Percentiles rank a stretch among this genome's conserved stretches.
These are phyloP conservation scores for Plasmodium vivax DNA, from an alignment of 169 alveolate species.

Conservation along the genomic window DNA sequence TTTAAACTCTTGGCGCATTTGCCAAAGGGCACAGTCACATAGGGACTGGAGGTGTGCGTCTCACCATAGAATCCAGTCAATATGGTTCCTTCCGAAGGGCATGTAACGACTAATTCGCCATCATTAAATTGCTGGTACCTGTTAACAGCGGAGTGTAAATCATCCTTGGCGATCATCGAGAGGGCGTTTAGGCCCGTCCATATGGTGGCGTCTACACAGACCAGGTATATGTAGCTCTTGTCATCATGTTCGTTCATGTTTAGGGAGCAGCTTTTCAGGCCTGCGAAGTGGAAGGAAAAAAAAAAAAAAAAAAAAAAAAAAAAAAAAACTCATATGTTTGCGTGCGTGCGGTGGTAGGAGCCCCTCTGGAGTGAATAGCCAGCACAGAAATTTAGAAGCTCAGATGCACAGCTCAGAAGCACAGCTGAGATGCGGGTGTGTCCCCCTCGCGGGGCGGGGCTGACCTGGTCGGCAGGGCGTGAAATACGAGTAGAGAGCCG, in stretches of 20 bases:
- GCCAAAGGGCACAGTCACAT: slow-evolving; percentile 31
- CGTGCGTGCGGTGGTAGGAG: background rate
- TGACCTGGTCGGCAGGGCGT: slow-evolving; percentile 80
- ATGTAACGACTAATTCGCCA: slow-evolving; percentile 36
- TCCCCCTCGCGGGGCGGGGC: background rate
- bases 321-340: background rate
- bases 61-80: slow-evolving; percentile 60
- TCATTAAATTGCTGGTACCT: slow-evolving; percentile 31
- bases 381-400: background rate
- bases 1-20: slow-evolving; percentile 53
- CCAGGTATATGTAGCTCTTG: slow-evolving; percentile 38
- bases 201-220: slow-evolving; percentile 62
- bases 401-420: background rate
- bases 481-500: slow-evolving; percentile 55
- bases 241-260: slow-evolving; percentile 25
- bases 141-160: slow-evolving; percentile 30
- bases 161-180: slow-evolving; percentile 42
- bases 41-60: slow-evolving; percentile 64
- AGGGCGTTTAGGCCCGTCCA: slow-evolving; percentile 46
- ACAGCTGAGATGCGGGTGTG: background rate
- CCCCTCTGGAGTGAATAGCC: background rate
- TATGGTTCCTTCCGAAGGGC: slow-evolving; percentile 43
- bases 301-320: background rate
- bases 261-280: slow-evolving; percentile 62
- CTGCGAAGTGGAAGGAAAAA: background rate